Percentiles rank a stretch among this genome's conserved stretches.
Conservation (phyloP, 2,329 filamentous ascomycete species). For the Acephala macrosclerotiorum region DNA sequence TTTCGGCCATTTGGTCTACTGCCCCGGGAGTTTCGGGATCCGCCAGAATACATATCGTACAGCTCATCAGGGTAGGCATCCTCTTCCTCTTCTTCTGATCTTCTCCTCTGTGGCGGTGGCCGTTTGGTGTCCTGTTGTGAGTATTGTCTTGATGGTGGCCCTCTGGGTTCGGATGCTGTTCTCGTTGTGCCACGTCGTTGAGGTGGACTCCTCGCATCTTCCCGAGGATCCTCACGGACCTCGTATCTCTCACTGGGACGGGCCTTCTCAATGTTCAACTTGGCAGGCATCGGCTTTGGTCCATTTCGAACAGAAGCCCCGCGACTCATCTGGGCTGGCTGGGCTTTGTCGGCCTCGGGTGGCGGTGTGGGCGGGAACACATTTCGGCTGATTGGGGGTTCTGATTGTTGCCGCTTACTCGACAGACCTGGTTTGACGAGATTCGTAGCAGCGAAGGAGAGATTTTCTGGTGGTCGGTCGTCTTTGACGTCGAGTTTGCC, state of each 20-base stretch:
- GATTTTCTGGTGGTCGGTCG: constrained; percentile 81
- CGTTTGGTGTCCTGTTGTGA: constrained; percentile 42
- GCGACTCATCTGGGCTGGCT: constrained; percentile 52
- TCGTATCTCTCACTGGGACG: constrained; percentile 52
- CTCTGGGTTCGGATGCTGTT: constrained; percentile 59
- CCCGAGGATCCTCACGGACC: constrained; percentile 37
- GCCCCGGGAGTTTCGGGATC: constrained; percentile 49
- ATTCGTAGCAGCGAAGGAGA: constrained; percentile 92
- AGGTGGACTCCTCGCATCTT: constrained; percentile 45
- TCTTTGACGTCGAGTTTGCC: constrained; percentile 68
- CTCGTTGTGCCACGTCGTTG: constrained; percentile 53
- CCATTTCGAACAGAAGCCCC: constrained; percentile 68
- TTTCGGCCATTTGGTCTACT: constrained; percentile 48
- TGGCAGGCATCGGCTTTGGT: constrained; percentile 65
- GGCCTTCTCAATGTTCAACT: constrained; percentile 67
- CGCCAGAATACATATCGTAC: constrained; percentile 68
- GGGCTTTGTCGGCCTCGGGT: constrained; percentile 79
- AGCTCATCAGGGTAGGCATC: constrained; percentile 67
- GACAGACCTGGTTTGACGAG: constrained; percentile 86
- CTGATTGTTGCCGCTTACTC: constrained; percentile 84
- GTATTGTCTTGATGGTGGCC: constrained; percentile 46
- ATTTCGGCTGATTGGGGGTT: constrained; percentile 79
- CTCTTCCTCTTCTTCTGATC: constrained; percentile 56
- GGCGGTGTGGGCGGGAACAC: constrained; percentile 98
- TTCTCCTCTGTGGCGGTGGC: constrained; percentile 35